Evolutionary conservation across 305 asterid genomes (phyloP).

Genomic region (Petunia hybrid): DNA sequence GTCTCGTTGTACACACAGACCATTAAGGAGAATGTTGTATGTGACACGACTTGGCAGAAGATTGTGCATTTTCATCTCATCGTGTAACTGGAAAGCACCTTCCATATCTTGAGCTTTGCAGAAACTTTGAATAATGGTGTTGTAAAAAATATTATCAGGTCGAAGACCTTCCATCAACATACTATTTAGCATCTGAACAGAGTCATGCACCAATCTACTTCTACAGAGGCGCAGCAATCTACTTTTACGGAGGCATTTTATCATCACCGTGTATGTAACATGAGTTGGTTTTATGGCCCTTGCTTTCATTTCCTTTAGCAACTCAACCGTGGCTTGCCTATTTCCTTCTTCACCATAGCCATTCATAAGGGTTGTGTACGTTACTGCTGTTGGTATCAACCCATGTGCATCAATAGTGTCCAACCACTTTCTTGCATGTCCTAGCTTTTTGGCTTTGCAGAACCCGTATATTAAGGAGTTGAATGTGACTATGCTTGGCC

Average conservation of each 20-base stretch:
- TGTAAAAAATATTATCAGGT: conserved; percentile 70
- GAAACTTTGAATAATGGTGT: conserved; percentile 64
- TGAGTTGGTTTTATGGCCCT: conserved; percentile 60
- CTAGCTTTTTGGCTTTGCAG: conserved; percentile 58
- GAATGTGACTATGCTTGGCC: conserved; percentile 70
- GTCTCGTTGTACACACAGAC: conserved; percentile 65
- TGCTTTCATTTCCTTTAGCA: conserved; percentile 64
- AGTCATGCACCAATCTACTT: conserved; percentile 58
- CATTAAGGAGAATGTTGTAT: conserved; percentile 69
- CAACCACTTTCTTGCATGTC: conserved; percentile 56
- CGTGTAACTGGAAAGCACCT: conserved; percentile 53
- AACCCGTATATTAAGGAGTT: conserved; percentile 74
- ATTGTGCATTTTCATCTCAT: conserved; percentile 56
- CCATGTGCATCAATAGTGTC: conserved; percentile 50
- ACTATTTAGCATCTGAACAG: conserved; percentile 48
- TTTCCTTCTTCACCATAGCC: conserved; percentile 65
- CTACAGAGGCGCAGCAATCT: conserved; percentile 56
- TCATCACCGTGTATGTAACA: conserved; percentile 72
- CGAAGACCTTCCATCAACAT: conserved; percentile 60
- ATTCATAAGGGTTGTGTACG: conserved; percentile 78
- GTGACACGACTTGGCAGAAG: conserved; percentile 64
- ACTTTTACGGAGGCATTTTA: conserved; percentile 68
- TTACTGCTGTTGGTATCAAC: conserved; percentile 60
- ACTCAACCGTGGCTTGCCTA: conserved; percentile 42
- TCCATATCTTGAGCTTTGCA: conserved; percentile 55